Base-by-base conservation (phyloP, 208 protist genomes). In the Crithidia bombi region DNA sequence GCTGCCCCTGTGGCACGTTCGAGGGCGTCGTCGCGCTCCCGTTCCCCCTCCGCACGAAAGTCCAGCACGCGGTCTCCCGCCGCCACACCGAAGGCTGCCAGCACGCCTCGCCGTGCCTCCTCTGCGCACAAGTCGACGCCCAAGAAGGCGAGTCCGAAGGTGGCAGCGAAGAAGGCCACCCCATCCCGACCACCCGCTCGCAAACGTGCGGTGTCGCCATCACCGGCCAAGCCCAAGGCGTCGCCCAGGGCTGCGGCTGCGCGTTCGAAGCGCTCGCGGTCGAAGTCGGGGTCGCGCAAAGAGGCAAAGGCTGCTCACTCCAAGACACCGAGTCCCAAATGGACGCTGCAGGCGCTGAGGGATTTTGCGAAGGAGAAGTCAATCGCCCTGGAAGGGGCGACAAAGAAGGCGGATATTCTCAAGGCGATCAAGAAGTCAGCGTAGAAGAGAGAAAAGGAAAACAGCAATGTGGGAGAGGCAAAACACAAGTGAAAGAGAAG, bases 341-440 rank as follows among this genome's bases (percentile, higher is more conserved):
- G 90, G 90, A 86, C 85, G 26, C 59, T 95, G 21, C 65, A 77
- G 3, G 79, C 68, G 38, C 72, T 95, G 51, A 83, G 73, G 75
- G 78, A 81, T 50, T 95, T 79, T 50, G 90, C 90, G 4, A 78
- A 86, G 65, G 75, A 87, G 12, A 81, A 92, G 51, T 39, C 51
- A 4, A 88, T 95, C 39, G n/a, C 61, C 14, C 32, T 93, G 33
- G 57, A 55, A 3, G 81, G 85, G 1, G 54, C 75, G 12, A 70
- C 73, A 23, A 82, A 51, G 12, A 95, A 93, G 72, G 62, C 77
- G 10, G 84, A 85, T 28, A 90, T 95, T 35, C 78, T 95, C 26
- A n/a, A 49, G 43, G 81, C 74, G 50, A 89, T 95, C 52, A 55
- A 73, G 15, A 69, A 73, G 10, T 58, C 65, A 11, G 21, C 58